These are phyloP conservation scores for Umbelopsis sp. DNA, from an alignment of 192 early-diverging fungal species.

Conservation along the genomic window DNA sequence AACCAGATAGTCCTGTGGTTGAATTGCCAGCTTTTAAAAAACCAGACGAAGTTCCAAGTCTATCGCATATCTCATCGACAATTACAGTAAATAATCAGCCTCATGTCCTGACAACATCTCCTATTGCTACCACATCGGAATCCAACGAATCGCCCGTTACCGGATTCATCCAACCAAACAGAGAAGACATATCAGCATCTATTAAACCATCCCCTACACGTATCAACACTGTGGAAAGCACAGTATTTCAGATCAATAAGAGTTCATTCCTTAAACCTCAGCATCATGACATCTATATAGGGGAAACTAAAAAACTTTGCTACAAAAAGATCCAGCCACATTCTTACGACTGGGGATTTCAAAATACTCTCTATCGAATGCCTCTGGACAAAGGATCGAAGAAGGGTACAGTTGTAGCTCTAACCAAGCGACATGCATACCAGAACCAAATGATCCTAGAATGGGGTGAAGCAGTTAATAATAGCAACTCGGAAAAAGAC, in stretches of 20 bases:
- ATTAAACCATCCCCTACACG: background rate
- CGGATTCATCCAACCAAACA: background rate
- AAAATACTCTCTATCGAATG: slow-evolving; percentile 27
- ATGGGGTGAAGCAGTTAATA: slow-evolving; percentile 18
- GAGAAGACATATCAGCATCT: background rate
- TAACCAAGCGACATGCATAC: slow-evolving; percentile 32
- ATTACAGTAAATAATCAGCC: too few relatives aligned
- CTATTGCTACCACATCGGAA: background rate
- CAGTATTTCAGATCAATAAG: slow-evolving; percentile 29
- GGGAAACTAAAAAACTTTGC: slow-evolving; percentile 20
- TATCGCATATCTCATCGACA: too few relatives aligned
- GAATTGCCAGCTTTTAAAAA: background rate
- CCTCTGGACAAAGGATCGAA: background rate
- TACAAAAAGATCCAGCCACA: slow-evolving; percentile 37
- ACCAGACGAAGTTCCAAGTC: too few relatives aligned
- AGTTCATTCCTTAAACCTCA: slow-evolving; percentile 25
- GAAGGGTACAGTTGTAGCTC: slow-evolving; percentile 24
- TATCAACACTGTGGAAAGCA: slow-evolving; percentile 3
- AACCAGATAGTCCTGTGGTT: background rate
- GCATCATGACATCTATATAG: slow-evolving; percentile 29
- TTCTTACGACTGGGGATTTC: slow-evolving; percentile 45
- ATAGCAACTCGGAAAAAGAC: background rate
- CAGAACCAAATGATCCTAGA: slow-evolving; percentile 38
- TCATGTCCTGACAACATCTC: background rate
- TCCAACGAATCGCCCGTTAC: background rate